These are phyloP conservation scores for Pichia ethanolica DNA, from an alignment of 805 yeast genomes.

Conservation along the genomic window DNA sequence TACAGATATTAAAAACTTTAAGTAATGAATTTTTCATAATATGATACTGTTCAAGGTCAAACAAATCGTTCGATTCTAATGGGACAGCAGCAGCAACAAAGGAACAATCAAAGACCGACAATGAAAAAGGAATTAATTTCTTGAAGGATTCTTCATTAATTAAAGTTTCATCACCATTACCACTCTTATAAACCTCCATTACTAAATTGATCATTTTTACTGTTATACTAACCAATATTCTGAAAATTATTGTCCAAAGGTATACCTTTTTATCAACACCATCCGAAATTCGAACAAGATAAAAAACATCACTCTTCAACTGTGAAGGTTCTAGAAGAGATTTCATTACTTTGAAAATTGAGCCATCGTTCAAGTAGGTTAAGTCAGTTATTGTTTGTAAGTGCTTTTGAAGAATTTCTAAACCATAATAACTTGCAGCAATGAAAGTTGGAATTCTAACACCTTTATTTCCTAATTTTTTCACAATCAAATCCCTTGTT, in stretches of 20 bases:
- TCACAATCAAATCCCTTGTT: slow-evolving; percentile 48
- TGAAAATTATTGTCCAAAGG: slow-evolving; percentile 51
- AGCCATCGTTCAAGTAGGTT: slow-evolving; percentile 36
- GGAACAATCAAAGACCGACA: slow-evolving; percentile 35
- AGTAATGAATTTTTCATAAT: slow-evolving; percentile 26
- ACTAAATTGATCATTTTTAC: slow-evolving; percentile 24
- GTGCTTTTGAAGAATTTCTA: slow-evolving; percentile 33
- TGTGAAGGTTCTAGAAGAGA: slow-evolving; percentile 48
- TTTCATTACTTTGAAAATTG: slow-evolving; percentile 37
- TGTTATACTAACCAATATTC: slow-evolving; percentile 32
- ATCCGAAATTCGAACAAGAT: neutral
- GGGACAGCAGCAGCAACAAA: slow-evolving; percentile 27
- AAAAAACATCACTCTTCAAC: slow-evolving; percentile 31
- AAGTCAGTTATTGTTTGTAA: slow-evolving; percentile 29
- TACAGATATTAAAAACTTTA: slow-evolving; percentile 35
- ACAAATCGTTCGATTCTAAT: neutral
- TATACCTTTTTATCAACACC: slow-evolving; percentile 13
- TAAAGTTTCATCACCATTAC: neutral
- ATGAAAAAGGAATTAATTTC: slow-evolving; percentile 34
- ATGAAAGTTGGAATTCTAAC: slow-evolving; percentile 53
- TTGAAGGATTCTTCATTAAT: slow-evolving; percentile 9
- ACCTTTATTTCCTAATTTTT: slow-evolving; percentile 38
- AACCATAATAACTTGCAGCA: slow-evolving; percentile 46
- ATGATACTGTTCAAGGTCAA: slow-evolving; percentile 27
- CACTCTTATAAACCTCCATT: neutral